phyloP scores from a whole-genome alignment of 192 early-diverging fungal species.

The Dissophora globulifera region DNA sequence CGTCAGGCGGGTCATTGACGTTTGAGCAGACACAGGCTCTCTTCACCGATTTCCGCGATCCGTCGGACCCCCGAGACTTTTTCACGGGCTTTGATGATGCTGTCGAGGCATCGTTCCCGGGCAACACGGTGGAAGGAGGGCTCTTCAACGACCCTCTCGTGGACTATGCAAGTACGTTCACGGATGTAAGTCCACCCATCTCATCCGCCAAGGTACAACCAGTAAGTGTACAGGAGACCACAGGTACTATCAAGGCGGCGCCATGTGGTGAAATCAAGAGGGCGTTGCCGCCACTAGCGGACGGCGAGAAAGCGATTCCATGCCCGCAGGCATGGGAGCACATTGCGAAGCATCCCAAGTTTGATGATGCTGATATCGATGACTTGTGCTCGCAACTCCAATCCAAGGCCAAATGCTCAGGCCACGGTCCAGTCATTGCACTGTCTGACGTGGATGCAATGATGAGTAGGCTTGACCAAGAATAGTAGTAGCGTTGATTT shows the following conservation, averaged over 20 bases:
- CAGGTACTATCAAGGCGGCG: neutral
- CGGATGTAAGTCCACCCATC: too few species aligned
- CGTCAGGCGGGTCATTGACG: constrained; percentile 22
- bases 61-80: constrained; percentile 31
- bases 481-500: constrained; percentile 16
- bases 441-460: constrained; percentile 52
- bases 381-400: constrained; percentile 64
- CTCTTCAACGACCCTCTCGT: constrained; percentile 25
- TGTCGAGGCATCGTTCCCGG: constrained; percentile 4
- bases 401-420: constrained; percentile 67
- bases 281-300: constrained; percentile 21
- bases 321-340: constrained; percentile 66
- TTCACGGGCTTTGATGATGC: constrained; percentile 33
- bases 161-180: constrained; percentile 24
- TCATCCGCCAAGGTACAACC: too few species aligned
- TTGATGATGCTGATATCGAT: constrained; percentile 66
- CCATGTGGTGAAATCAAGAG: neutral
- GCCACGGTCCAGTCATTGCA: constrained; percentile 63
- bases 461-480: constrained; percentile 36
- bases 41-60: constrained; percentile 47
- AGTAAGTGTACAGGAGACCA: too few species aligned
- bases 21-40: constrained; percentile 43
- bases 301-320: constrained; percentile 47
- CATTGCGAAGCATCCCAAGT: constrained; percentile 65
- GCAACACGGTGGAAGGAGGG: too few species aligned